Base-by-base conservation (phyloP, 169 alveolate genomes). In the Theileria sp. region DNA sequence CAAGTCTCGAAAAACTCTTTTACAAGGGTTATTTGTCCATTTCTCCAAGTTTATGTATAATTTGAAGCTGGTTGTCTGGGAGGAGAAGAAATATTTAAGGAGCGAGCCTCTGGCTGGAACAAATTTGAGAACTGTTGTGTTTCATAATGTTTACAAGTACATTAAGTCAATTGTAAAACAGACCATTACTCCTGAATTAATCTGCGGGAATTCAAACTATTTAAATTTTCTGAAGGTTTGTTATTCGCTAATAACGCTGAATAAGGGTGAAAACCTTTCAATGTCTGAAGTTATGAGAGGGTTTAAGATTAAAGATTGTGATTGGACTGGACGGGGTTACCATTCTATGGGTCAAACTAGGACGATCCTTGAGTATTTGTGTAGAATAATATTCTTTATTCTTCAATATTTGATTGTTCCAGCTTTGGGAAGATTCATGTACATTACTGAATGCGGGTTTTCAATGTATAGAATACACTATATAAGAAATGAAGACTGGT, bases 281-380 rank as follows among this genome's bases (percentile, higher is more conserved):
- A 85, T 85, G 87, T 23, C 87, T 19, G 87, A 79, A 36, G 80
- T 85, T 49, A 85, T 85, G 87, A 36, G 62, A 19, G 75, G 80
- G 13, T 58, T 85, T 15, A 77, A 67, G 68, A 86, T 83, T 8
- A 72, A 25, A 17, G 74, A 60, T 13, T 85, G 91, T 60, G 12
- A 34, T 1, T 85, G 91, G 91, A 38, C 30, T 0, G 19, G 49
- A 9, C 26, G 62, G 15, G 67, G 58, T 15, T 9, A 70, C 25
- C 73, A 71, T 32, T 36, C 86, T 3, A 64, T 58, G 60, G 75
- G 87, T 17, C 87, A 79, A 26, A 64, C 85, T 25, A 23, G 68
- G 36, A 79, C 87, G 28, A 79, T 85, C 30, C 68, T 77, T 50
- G 61, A 67, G n/a, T 79, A 85, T 69, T n/a, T 79, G 23, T 78